phyloP scores from a whole-genome alignment of 345 rosid species.

The Carallia pectinifolia region DNA sequence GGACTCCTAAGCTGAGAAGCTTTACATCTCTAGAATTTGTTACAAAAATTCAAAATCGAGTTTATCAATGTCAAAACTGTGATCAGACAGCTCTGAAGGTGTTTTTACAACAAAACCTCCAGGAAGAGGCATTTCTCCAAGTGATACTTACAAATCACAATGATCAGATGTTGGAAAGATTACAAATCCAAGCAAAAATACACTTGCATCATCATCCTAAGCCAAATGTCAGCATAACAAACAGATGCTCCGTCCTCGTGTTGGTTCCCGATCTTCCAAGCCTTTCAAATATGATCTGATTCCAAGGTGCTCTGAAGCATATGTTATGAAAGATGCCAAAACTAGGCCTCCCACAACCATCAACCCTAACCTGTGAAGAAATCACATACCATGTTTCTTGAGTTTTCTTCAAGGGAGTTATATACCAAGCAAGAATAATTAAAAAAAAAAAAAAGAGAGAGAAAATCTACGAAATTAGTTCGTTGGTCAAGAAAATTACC shows the following conservation, averaged over 20 bases:
- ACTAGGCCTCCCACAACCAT: conserved; percentile 77
- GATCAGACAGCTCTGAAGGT: not conserved
- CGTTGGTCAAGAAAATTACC: conserved; percentile 40
- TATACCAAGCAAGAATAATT: not conserved
- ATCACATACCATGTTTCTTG: not conserved
- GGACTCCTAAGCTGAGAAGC: too few species aligned
- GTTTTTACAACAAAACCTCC: conserved; percentile 13
- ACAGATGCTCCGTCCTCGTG: conserved; percentile 46
- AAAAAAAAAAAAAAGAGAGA: not conserved
- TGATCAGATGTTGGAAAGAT: conserved; percentile 18
- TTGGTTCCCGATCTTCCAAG: conserved; percentile 57
- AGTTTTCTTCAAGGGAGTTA: not conserved
- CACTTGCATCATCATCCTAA: conserved; percentile 23
- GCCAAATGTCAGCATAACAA: conserved; percentile 40
- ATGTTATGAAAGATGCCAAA: conserved; percentile 85
- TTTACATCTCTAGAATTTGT: conserved; percentile 9
- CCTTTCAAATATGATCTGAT: conserved; percentile 64
- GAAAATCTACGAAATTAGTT: not conserved
- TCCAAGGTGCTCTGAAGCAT: conserved; percentile 83
- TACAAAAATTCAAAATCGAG: conserved; percentile 4
- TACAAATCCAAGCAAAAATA: conserved; percentile 16
- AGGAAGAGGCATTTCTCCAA: conserved; percentile 12
- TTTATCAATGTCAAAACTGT: not conserved
- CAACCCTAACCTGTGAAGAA: conserved; percentile 65
- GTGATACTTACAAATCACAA: conserved; percentile 24